Base-by-base conservation (phyloP, 2,329 filamentous ascomycete genomes). In the Verticillium isaacii region DNA sequence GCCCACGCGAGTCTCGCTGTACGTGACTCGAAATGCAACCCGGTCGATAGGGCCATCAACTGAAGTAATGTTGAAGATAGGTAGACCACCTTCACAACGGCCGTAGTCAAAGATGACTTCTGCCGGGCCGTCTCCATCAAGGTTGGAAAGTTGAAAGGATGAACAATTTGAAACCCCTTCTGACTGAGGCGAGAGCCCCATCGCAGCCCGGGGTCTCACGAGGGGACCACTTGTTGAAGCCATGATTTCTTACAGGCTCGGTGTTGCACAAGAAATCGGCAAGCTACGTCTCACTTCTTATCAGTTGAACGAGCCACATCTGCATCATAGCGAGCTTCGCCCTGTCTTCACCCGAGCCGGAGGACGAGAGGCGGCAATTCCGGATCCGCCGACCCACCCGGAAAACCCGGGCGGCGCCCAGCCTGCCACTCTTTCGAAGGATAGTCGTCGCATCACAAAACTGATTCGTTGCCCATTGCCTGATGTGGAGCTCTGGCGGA, bases 41-140 rank as follows among this genome's bases (percentile, higher is more conserved):
- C 17, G 19, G 5, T 19, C 25, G 0, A 50, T 15, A 9, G 55
- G 55, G 4, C 59, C 61, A 9, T 32, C 32, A 0, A 57, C 63
- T 5, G 54, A 14, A 6, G 41, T 57, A 3, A 61, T 6, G 5
- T 45, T 11, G 2, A 64, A 17, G 19, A 50, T 4, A 4, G 50
- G 61, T 6, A 61, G n/a, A 2, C 62, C 62, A 17, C 58, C 56
- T 15, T 59, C 14, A 17, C 63, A 64, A 1, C 32, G 50, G 9
- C 61, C 62, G 29, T 57, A 64, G 52, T 62, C 59, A 5, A 64
- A 60, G 37, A 60, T 37, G 32, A 57, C 23, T 12, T 57, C 55
- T 6, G 50, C 23, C 19, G 8, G 11, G 19, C 50, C 50, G 12
- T 54, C n/a, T 14, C 19, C 50, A 29, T 54, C 50, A 11, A 25